Base-by-base conservation (phyloP, 2,329 filamentous ascomycete species). In the Ophiostoma australiae region DNA sequence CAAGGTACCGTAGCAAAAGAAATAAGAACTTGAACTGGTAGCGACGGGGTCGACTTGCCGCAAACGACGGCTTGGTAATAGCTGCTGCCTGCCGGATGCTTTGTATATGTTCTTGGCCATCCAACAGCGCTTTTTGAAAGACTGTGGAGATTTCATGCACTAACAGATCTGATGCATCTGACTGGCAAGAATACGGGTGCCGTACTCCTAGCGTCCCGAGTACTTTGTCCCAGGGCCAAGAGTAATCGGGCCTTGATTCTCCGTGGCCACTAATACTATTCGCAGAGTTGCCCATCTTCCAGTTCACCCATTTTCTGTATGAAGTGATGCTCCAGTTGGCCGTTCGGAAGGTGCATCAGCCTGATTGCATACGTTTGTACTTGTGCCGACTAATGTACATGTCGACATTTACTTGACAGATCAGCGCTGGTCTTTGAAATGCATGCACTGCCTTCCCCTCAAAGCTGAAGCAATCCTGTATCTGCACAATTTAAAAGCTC, bases 171-270 rank as follows among this genome's bases (percentile, higher is more conserved):
- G n/a, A 17, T 27, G 52, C 52, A 58, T 58, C 52, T 31, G 10
- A 58, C 52, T 58, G 52, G 52, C 23, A 58, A 58, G 52, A 58
- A 58, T 58, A 58, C 52, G 52, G 52, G 23, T 58, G 23, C 52
- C n/a, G 3, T 17, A 5, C 23, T 13, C 10, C 52, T 58, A 58
- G 52, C 52, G 8, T 58, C 52, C 23, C 52, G 23, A 11, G 20
- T 48, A n/a, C 44, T 48, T 48, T 3, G 44, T 20, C 20, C 20
- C 17, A 17, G 44, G 20, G 17, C 7, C 7, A 20, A 48, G 17
- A 17, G 39, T 3, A 39, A 11, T 39, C 10, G 37, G 10, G 5
- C 37, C 37, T 39, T 39, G 10, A 39, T 39, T 11, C 13, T 10
- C 44, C 17, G 17, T 48, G 20, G 17, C 20, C 44, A n/a, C 44